phyloP scores from a whole-genome alignment of 805 yeast species.

The Lachancea lanzarotensis region DNA sequence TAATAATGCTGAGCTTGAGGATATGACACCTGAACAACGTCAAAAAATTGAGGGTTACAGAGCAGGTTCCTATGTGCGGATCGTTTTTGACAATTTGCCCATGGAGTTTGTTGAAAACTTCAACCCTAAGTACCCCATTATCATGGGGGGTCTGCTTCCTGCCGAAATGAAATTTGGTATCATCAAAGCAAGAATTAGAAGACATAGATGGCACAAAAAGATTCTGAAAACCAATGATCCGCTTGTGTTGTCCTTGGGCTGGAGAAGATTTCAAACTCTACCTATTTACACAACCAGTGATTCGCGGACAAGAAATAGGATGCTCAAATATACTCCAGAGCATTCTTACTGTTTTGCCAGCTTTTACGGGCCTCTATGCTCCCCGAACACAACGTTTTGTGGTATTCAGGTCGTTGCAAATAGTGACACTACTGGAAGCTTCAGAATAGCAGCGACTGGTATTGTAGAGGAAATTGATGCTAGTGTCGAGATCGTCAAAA shows the following conservation, averaged over 20 bases:
- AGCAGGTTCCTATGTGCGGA: constrained; percentile 89
- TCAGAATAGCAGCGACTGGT: constrained; percentile 96
- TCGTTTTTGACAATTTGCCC: constrained; percentile 77
- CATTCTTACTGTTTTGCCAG: constrained; percentile 95
- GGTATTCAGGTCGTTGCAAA: constrained; percentile 87
- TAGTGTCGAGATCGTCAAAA: constrained; percentile 85
- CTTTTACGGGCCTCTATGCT: constrained; percentile 93
- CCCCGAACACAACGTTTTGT: constrained; percentile 96
- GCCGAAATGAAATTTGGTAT: constrained; percentile 92
- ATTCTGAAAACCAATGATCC: constrained; percentile 95
- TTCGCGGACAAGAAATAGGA: constrained; percentile 94
- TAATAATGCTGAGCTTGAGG: constrained; percentile 71
- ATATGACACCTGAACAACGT: constrained; percentile 71
- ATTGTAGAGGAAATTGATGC: constrained; percentile 89
- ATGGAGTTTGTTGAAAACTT: constrained; percentile 86
- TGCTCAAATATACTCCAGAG: constrained; percentile 97
- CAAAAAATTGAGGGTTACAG: constrained; percentile 81
- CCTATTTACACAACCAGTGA: constrained; percentile 96
- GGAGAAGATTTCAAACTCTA: constrained; percentile 97
- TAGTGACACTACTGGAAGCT: constrained; percentile 77
- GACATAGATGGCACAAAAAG: constrained; percentile 98
- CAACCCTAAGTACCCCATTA: constrained; percentile 76
- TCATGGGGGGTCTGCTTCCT: constrained; percentile 84
- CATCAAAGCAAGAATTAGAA: constrained; percentile 86
- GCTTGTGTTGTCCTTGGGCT: constrained; percentile 83